Conservation (phyloP, 371 early-diverging fungal genomes). For the Mucor plumbeus region DNA sequence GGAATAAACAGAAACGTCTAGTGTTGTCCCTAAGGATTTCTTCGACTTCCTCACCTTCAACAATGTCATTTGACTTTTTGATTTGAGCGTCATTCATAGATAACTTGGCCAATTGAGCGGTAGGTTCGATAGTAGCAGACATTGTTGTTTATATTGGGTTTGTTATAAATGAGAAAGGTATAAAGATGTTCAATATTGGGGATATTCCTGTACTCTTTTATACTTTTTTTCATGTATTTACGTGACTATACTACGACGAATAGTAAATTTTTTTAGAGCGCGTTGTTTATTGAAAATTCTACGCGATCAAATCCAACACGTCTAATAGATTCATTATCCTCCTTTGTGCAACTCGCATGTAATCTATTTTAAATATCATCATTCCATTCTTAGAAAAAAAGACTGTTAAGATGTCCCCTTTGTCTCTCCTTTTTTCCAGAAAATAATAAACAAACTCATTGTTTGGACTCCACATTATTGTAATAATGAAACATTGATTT, state of each 20-base stretch:
- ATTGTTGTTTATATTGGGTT: not conserved
- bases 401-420: not conserved
- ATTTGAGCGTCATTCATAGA: slow-evolving; percentile 16
- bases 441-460: no score
- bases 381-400: not conserved
- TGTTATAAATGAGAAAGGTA: slow-evolving; percentile 1
- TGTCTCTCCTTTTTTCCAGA: not conserved
- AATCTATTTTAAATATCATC: not conserved
- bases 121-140: slow-evolving; percentile 12
- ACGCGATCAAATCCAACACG: not conserved
- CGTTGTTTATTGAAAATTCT: not conserved
- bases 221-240: slow-evolving; percentile 4
- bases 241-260: slow-evolving; percentile 3
- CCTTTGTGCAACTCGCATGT: slow-evolving; percentile 2
- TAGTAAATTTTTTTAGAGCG: slow-evolving; percentile 4
- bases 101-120: slow-evolving; percentile 21
- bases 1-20: slow-evolving; percentile 88
- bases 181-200: not conserved
- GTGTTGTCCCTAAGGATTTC: slow-evolving; percentile 71
- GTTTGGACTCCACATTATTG: no score
- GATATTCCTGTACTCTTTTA: not conserved
- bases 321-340: not conserved
- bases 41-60: slow-evolving; percentile 40
- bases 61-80: slow-evolving; percentile 16
- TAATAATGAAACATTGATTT: no score